Conservation (phyloP, 2,329 filamentous ascomycete genomes). For the Colletotrichum tamarilloi region DNA sequence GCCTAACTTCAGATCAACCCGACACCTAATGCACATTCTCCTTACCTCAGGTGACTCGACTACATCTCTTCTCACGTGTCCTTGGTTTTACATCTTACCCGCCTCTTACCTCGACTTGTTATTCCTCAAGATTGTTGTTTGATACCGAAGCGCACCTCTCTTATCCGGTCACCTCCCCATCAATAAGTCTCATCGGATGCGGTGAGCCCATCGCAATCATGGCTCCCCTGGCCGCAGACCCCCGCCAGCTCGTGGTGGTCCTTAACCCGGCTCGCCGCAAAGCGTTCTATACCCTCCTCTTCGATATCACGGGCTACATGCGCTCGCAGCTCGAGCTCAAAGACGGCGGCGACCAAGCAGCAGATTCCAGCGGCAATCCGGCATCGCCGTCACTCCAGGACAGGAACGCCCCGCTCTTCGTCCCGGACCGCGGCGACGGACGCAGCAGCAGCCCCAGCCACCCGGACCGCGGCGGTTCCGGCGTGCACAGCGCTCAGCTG, state of each 20-base stretch:
- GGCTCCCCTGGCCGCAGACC: constrained; percentile 66
- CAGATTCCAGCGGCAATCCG: constrained; percentile 13
- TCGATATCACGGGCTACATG: constrained; percentile 66
- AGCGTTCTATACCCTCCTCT: constrained; percentile 61
- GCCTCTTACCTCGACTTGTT: not conserved
- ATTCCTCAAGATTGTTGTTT: not conserved
- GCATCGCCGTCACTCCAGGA: not conserved
- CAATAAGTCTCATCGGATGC: not conserved
- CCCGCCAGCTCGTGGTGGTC: constrained; percentile 65
- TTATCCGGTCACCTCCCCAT: too few species aligned
- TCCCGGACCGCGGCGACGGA: constrained; percentile 27
- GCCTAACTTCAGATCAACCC: constrained; percentile 9
- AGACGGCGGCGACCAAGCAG: constrained; percentile 34
- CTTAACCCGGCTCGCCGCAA: constrained; percentile 63
- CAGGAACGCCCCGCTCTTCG: constrained; percentile 38
- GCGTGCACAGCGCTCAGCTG: constrained; percentile 38
- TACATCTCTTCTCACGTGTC: not conserved
- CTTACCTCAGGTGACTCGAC: not conserved
- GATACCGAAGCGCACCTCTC: not conserved
- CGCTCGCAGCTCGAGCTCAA: constrained; percentile 59
- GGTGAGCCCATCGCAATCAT: constrained; percentile 46
- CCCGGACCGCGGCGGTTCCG: constrained; percentile 29
- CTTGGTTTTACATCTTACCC: not conserved
- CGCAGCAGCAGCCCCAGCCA: constrained; percentile 31
- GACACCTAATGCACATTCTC: not conserved